Percentiles rank a stretch among this genome's conserved stretches.
These are phyloP conservation scores for Candida ipomoeae DNA, from an alignment of 805 yeast genomes.

Conservation along the genomic window DNA sequence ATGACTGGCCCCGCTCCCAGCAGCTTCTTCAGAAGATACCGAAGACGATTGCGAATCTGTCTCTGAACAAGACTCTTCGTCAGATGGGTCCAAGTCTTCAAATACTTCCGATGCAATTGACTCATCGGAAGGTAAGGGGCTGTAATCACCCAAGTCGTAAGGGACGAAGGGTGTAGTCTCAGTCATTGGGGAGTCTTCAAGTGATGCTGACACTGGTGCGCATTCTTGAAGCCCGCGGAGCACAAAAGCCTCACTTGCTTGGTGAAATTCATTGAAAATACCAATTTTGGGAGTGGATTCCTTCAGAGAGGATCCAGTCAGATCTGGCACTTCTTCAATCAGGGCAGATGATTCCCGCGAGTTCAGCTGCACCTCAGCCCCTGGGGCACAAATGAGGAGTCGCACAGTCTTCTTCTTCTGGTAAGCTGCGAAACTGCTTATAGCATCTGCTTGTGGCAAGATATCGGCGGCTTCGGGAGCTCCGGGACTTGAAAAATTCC, in stretches of 20 bases:
- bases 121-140: conserved; percentile 1
- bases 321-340: background rate
- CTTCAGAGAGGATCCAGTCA: background rate
- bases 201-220: background rate
- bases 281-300: background rate
- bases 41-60: background rate
- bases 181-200: background rate
- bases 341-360: too few species aligned
- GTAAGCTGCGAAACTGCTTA: background rate
- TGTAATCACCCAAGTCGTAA: background rate
- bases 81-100: background rate
- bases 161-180: background rate
- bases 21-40: background rate
- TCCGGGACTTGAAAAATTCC: background rate
- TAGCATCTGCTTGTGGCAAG: background rate
- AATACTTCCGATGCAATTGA: background rate
- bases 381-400: background rate
- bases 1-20: background rate
- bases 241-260: background rate
- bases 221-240: background rate
- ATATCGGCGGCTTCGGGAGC: background rate
- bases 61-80: background rate
- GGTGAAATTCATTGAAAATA: background rate
- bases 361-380: background rate
- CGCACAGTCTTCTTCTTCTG: background rate